Conservation (phyloP, 2,329 filamentous ascomycete genomes). For the Calonectria pteridis region DNA sequence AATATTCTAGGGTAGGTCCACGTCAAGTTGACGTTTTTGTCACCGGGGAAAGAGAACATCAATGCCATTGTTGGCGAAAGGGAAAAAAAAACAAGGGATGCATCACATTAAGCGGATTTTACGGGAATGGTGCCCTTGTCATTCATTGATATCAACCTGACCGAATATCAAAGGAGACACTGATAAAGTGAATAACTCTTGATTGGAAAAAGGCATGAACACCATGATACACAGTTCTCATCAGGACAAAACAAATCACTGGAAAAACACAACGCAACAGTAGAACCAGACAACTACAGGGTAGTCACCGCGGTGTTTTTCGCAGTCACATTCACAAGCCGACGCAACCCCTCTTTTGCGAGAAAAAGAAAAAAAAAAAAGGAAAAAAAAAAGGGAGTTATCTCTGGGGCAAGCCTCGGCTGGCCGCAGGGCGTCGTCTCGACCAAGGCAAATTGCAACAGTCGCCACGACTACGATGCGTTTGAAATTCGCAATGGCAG, state of each 20-base stretch:
- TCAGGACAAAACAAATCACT: neutral
- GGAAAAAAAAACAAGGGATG: neutral
- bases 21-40: slow-evolving; percentile 6
- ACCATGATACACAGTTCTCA: neutral
- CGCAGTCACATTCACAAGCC: neutral
- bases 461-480: neutral
- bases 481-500: slow-evolving; percentile 17
- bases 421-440: neutral
- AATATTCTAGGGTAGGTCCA: neutral
- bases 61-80: neutral
- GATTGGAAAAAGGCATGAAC: neutral
- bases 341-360: neutral
- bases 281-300: neutral
- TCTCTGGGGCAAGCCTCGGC: neutral
- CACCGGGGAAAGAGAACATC: neutral
- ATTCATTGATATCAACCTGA: neutral
- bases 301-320: neutral
- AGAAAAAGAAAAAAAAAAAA: too few species aligned
- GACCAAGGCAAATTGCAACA: neutral
- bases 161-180: neutral
- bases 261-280: neutral
- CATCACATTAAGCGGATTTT: neutral
- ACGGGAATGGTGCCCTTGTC: neutral
- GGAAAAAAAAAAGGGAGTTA: neutral
- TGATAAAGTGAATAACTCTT: neutral